phyloP scores from a whole-genome alignment of 352 stramenopile genomes.

The Pythium folliculosum region DNA sequence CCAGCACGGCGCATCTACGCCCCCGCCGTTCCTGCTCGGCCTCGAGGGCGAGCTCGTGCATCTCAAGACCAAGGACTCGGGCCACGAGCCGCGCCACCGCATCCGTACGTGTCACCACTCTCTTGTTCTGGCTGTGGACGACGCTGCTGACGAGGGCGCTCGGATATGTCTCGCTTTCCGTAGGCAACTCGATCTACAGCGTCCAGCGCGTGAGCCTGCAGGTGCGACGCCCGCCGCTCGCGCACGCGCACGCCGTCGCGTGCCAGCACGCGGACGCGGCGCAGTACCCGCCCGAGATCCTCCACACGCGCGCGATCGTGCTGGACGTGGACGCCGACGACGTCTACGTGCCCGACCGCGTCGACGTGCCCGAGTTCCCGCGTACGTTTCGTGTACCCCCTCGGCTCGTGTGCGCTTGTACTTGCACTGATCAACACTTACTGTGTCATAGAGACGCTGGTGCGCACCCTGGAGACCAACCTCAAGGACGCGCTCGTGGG shows the following conservation, averaged over 20 bases:
- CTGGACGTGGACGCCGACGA: conserved; percentile 74
- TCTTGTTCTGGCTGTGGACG: no score
- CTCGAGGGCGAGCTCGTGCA: conserved; percentile 49
- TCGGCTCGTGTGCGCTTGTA: no score
- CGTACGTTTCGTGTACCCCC: conserved; percentile 30
- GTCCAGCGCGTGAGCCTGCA: conserved; percentile 51
- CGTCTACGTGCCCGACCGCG: conserved; percentile 60
- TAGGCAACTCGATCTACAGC: conserved; percentile 77
- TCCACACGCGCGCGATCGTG: conserved; percentile 53
- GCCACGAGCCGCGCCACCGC: conserved; percentile 50
- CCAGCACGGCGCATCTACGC: background rate
- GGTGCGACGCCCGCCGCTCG: conserved; percentile 29
- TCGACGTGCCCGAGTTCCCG: conserved; percentile 68
- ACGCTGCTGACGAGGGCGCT: conserved; percentile 1
- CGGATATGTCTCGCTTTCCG: background rate
- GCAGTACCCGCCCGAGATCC: conserved; percentile 44
- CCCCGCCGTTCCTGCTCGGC: conserved; percentile 50
- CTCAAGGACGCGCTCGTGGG: conserved; percentile 45
- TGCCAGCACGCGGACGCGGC: conserved; percentile 1
- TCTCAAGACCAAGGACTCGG: conserved; percentile 49
- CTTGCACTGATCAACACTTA: background rate
- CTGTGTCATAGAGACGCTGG: conserved; percentile 43
- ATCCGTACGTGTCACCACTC: conserved; percentile 42
- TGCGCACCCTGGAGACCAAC: conserved; percentile 51
- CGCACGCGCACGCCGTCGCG: conserved; percentile 1